Conservation (phyloP, 163 green algal genomes). For the Chlamydomonas reinhardtii region DNA sequence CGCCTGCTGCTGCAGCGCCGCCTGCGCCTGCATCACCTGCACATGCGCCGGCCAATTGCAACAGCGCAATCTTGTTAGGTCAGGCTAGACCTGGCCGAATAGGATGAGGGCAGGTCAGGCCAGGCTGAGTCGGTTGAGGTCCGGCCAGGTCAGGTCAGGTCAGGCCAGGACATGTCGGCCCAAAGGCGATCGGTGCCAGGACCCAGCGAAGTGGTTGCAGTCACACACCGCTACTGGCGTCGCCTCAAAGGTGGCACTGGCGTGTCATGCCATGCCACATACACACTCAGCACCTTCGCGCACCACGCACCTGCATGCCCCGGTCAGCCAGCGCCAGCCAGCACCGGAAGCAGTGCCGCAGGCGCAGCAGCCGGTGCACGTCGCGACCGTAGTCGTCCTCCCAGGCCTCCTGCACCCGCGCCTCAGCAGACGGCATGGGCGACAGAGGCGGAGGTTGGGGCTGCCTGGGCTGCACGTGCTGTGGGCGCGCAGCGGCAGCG, state of each 20-base stretch:
- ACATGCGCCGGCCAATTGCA: background rate
- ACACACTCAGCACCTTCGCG: too few species aligned
- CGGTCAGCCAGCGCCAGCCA: conserved; percentile 21
- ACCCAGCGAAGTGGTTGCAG: too few species aligned
- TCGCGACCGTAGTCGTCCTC: background rate
- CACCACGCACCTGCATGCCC: conserved; percentile 16
- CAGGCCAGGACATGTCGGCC: too few species aligned
- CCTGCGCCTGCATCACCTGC: conserved; percentile 17
- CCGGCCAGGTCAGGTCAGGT: too few species aligned
- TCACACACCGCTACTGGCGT: too few species aligned
- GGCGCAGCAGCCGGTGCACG: conserved; percentile 19
- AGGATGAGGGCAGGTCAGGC: too few species aligned
- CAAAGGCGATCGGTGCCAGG: background rate
- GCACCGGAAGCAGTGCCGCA: conserved; percentile 28
- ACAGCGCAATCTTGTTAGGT: too few species aligned
- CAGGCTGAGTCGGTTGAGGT: too few species aligned
- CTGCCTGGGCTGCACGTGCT: background rate
- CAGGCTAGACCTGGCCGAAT: too few species aligned
- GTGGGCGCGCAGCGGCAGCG: too few species aligned
- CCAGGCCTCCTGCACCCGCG: background rate
- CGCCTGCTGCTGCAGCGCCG: background rate
- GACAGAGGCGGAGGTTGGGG: background rate
- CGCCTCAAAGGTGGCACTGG: too few species aligned
- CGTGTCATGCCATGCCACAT: too few species aligned
- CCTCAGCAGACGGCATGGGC: background rate